Base-by-base conservation (phyloP, 2,329 filamentous ascomycete genomes). In the Fusarium sp. region DNA sequence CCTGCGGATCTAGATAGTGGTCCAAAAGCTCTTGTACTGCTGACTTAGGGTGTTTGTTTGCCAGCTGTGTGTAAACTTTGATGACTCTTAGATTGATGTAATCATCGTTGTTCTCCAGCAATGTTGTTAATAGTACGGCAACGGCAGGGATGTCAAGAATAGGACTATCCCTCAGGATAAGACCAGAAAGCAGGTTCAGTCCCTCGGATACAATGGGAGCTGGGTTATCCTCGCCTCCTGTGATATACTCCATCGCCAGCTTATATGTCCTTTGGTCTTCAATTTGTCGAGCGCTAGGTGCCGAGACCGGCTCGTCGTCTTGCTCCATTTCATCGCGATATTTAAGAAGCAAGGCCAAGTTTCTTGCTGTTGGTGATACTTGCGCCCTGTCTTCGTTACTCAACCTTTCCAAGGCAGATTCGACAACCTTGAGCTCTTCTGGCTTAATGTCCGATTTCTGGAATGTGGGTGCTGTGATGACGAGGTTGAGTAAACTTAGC, bases 51-150 rank as follows among this genome's bases (percentile, higher is more conserved):
- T 92, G 90, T 58, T 82, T 84, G 65, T 84, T 80, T 0, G 90
- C 86, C 13, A 94, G 78, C 24, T 88, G 85, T 1, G 87, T 86
- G 61, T 92, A 88, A 2, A 90, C 84, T 65, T 88, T 88, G 64
- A 94, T 87, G 17, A 89, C 87, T n/a, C 88, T 85, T 4, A 91
- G 81, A 72, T 92, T 91, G 63, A 93, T 89, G 74, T 91, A 94
- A 58, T 92, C 90, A 58, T 94, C 92, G 7, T 85, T 81, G 49
- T 92, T 90, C 63, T 86, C 84, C 2, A 93, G 81, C 1, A 93
- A 82, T 11, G 86, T 88, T 2, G 89, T 88, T 54, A 93, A 81
- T 2, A 92, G 82, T 7, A 91, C 86, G 1, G 91, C 81, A 5
- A 89, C 82, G 2, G 89, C 86, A 1, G 88, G 88, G n/a, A 93